Evolutionary conservation across 176 grass and related monocot species (phyloP), one percentile per base, ranked within the genome.

Genomic region (Cenchrus americanus): DNA sequence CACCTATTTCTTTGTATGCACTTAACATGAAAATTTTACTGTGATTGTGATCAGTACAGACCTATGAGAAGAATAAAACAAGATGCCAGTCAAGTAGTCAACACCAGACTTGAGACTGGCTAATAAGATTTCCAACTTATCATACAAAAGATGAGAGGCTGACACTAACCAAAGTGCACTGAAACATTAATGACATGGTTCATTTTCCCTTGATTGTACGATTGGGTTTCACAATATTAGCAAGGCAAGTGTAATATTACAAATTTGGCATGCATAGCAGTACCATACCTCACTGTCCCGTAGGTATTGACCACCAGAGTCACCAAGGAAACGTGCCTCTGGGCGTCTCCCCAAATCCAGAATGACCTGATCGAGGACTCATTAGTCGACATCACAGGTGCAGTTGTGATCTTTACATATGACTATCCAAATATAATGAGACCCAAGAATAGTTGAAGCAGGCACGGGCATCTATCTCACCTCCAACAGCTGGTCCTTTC

Each of bases 271-370:
- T 69, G 47, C 51, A 69, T 34, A 13, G 49, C 62, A 54, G 22
- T 84, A 57, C 14, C 32, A 78, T 84, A 91, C 93, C 96, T 98
- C 96, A 67, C 80, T 80, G 61, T 95, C 92, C 82, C 96, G 82
- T 76, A 98, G 85, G 90, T 98, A 95, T 27, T 95, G 77, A 10
- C 93, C 93, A 61, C 93, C 89, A 88, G 89, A 86, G 62, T 98
- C 93, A 66, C 93, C 87, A 61, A 95, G 96, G 76, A 93, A 98
- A 69, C 93, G 93, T 78, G 96, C 96, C 79, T 98, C 96, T 81
- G 96, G 96, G 47, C 87, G 87, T 77, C 96, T 88, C 17, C 96
- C 96, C 87, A 98, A 87, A 88, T 98, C 96, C 78, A 98, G 83
- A 87, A 98, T 74, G 76, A 98, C 89, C 96, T 95, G 83, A 84